Evolutionary conservation across 2,329 filamentous ascomycete species (phyloP), one percentile per base, ranked within the genome.

Genomic region (Aspergillus arachidicola): DNA sequence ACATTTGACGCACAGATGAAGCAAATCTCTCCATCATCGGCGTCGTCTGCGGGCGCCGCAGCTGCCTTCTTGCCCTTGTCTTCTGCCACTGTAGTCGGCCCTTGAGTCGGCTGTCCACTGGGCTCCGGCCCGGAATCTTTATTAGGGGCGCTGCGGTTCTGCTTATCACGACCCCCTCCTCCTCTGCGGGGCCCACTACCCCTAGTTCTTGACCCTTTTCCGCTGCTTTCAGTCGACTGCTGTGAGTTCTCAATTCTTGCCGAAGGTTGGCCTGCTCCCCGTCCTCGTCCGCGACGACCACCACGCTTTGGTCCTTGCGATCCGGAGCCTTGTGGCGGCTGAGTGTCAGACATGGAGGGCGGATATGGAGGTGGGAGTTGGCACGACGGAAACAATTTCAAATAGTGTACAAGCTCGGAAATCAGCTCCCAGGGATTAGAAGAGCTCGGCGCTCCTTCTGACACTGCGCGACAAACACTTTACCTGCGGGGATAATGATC

Each of bases 1-100:
- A 99, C 90, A 2, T 90, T 87, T 68, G 94, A 97, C 61, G 95
- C 94, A 79, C 95, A 99, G 74, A 99, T 99, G 80, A 98, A 98
- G 86, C 95, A 99, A 65, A 97, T 86, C 66, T 97, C 93, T 30
- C 85, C 89, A 61, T 93, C 91, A 34, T 82, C 82, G 28, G 85
- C 86, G 55, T 86, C 86, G 3, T 79, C 76, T 16, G 72, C 71
- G 41, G 70, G 72, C 19, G 68, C 67, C 36, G 58, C 59, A 30
- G 69, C 61, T 38, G 73, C 68, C 57, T 71, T 73, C 71, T 78
- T 76, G 60, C 61, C 67, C 56, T 69, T 68, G 56, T 58, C 63
- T 51, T 76, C 75, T 59, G 70, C 73, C 70, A 74, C 72, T 60
- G 70, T 70, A 78, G 79, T 76, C 78, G 77, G 71, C 74, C 80